phyloP scores from a whole-genome alignment of 1,284 basidiomycete genomes.

The Rhodotorula sp. region DNA sequence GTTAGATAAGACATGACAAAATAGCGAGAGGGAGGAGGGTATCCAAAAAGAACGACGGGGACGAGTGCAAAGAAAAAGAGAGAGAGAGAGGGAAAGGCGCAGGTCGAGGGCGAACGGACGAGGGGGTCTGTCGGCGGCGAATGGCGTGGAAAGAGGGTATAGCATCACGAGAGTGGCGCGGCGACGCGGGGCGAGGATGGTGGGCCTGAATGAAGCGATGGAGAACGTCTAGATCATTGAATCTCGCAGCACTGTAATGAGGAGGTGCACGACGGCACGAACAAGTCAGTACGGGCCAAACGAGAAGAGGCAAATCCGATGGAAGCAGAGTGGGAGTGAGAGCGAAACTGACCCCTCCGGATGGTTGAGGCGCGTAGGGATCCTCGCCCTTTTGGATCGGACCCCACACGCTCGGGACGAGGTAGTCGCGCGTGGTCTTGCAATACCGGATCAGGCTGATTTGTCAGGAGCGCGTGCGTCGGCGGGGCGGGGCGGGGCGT shows the following conservation, averaged over 20 bases:
- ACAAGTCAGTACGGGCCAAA: neutral
- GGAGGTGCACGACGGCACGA: too few relatives aligned
- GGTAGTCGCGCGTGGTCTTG: slow-evolving; percentile 82
- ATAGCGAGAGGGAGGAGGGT: too few relatives aligned
- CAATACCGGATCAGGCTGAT: slow-evolving; percentile 82
- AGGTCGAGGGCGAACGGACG: neutral
- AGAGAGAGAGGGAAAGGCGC: neutral
- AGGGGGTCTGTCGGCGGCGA: neutral
- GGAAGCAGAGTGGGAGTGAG: neutral
- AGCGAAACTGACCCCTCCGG: slow-evolving; percentile 57
- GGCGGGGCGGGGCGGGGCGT: neutral
- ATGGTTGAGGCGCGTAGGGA: slow-evolving; percentile 69
- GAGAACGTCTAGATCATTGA: neutral
- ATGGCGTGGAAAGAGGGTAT: neutral
- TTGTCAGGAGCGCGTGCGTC: neutral
- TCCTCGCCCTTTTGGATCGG: slow-evolving; percentile 81
- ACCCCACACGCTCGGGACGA: slow-evolving; percentile 91
- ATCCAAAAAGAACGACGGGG: too few relatives aligned
- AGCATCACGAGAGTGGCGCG: neutral
- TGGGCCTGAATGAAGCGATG: neutral
- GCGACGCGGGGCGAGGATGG: neutral
- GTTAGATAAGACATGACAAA: too few relatives aligned
- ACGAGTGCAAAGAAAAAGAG: neutral
- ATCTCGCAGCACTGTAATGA: slow-evolving; percentile 19
- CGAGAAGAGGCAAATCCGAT: too few relatives aligned